phyloP scores from a whole-genome alignment of 306 rosid genomes.

The Datisca glomerata region DNA sequence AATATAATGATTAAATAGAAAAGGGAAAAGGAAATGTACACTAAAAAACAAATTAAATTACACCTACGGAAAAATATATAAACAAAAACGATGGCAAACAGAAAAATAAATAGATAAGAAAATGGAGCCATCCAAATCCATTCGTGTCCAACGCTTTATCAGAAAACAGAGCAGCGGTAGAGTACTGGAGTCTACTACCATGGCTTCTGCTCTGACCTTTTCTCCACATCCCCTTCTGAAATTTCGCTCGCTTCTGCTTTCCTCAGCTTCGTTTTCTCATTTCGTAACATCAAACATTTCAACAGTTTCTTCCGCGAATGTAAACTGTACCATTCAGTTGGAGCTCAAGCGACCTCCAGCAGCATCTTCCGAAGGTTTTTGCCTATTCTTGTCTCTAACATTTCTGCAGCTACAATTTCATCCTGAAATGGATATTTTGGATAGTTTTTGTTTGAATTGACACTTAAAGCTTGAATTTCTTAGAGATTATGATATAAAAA shows the following conservation, averaged over 20 bases:
- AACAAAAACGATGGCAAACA: too few species aligned
- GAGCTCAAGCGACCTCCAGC: slow-evolving; percentile 25
- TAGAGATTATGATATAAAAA: too few species aligned
- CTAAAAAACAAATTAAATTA: too few species aligned
- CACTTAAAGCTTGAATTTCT: too few species aligned
- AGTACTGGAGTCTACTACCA: slow-evolving; percentile 2
- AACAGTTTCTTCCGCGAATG: slow-evolving; percentile 14
- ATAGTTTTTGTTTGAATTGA: too few species aligned
- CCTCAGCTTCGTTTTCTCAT: slow-evolving; percentile 9
- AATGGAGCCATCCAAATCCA: too few species aligned
- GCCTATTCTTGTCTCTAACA: neutral
- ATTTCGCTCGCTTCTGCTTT: slow-evolving; percentile 10
- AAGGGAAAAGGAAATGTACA: too few species aligned
- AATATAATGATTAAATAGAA: too few species aligned
- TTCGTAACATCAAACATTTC: slow-evolving; percentile 12
- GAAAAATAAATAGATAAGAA: too few species aligned
- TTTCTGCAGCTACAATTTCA: neutral
- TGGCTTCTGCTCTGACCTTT: slow-evolving; percentile 36
- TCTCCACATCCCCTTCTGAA: slow-evolving; percentile 15
- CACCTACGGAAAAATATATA: too few species aligned
- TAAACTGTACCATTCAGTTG: slow-evolving; percentile 14
- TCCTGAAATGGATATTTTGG: neutral
- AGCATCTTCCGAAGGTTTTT: slow-evolving; percentile 58
- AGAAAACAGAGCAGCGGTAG: too few species aligned
- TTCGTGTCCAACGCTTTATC: too few species aligned